Evolutionary conservation across 75 land plant species (phyloP).

Genomic region (Gnetum montanum): DNA sequence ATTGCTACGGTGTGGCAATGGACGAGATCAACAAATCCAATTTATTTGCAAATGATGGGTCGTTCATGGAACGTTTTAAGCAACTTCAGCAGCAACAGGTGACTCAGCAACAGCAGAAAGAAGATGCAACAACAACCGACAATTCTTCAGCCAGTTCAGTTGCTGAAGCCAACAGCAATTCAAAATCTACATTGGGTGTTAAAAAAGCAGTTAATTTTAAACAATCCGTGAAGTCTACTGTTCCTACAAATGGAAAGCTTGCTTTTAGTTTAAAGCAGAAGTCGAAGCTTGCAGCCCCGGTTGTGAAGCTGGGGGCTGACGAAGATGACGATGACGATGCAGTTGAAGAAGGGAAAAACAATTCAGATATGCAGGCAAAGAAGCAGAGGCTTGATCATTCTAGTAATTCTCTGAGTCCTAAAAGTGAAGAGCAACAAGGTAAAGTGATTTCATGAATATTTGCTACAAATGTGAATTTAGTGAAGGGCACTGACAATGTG

Average conservation of each 20-base stretch:
- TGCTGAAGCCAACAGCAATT: constrained; percentile 1
- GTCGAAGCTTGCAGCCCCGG: constrained; percentile 59
- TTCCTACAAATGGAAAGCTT: constrained; percentile 64
- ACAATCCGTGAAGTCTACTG: constrained; percentile 1
- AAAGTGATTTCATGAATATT: too few species aligned
- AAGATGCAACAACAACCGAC: constrained; percentile 5
- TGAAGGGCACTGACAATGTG: too few species aligned
- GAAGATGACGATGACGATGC: constrained; percentile 75
- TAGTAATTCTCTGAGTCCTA: constrained; percentile 10
- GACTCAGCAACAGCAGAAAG: constrained; percentile 12
- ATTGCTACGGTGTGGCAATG: too few species aligned
- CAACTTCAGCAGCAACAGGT: constrained; percentile 64
- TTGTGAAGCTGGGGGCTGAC: constrained; percentile 80
- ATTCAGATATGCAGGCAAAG: constrained; percentile 29
- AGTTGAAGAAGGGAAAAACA: constrained; percentile 15
- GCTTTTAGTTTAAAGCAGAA: constrained; percentile 96
- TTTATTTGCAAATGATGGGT: constrained; percentile 84
- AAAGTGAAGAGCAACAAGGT: constrained; percentile 2
- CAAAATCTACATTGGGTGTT: constrained; percentile 9
- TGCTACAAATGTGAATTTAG: too few species aligned
- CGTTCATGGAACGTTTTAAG: constrained; percentile 88
- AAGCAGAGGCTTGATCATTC: constrained; percentile 34
- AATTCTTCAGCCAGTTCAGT: not conserved
- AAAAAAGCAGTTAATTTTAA: constrained; percentile 9
- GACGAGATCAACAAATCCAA: constrained; percentile 27